A percentile compares a stretch with the other conserved stretches of the same genome.
phyloP scores from a whole-genome alignment of 306 rosid species.

The Glycine soja region DNA sequence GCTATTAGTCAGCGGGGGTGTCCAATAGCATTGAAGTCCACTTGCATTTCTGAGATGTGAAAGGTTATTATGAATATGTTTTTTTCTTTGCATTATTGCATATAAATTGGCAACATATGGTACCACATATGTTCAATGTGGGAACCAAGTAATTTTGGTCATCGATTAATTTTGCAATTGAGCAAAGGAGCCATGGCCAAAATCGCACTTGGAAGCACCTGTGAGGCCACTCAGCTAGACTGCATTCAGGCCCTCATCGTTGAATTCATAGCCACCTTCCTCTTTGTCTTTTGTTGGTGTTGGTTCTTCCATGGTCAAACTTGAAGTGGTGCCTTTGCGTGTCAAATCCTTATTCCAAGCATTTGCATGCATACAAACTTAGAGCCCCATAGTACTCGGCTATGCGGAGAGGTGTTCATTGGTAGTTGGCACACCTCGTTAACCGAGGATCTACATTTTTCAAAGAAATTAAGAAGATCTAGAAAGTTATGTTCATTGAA shows the following conservation, averaged over 20 bases:
- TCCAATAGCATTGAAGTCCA: background rate
- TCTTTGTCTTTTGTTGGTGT: constrained; percentile 88
- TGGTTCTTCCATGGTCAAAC: constrained; percentile 78
- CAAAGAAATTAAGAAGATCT: no score
- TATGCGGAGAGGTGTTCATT: background rate
- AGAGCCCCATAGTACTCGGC: background rate
- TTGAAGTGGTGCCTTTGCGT: background rate
- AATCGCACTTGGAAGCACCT: constrained; percentile 67
- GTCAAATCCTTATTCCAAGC: constrained; percentile 40
- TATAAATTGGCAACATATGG: background rate
- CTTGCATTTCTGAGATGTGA: background rate
- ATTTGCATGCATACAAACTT: constrained; percentile 45
- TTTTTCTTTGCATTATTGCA: background rate
- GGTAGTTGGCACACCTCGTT: background rate
- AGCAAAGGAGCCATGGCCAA: constrained; percentile 56
- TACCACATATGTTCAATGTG: background rate
- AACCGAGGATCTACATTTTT: no score
- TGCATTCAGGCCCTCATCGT: constrained; percentile 76
- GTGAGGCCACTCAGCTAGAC: constrained; percentile 72
- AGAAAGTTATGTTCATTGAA: background rate
- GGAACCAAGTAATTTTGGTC: background rate
- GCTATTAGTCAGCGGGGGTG: background rate
- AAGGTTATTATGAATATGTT: background rate
- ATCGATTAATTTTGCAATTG: no score
- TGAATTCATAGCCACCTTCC: constrained; percentile 85